These are phyloP conservation scores for Mallotus repandus DNA, from an alignment of 441 rosid genomes.

Conservation along the genomic window DNA sequence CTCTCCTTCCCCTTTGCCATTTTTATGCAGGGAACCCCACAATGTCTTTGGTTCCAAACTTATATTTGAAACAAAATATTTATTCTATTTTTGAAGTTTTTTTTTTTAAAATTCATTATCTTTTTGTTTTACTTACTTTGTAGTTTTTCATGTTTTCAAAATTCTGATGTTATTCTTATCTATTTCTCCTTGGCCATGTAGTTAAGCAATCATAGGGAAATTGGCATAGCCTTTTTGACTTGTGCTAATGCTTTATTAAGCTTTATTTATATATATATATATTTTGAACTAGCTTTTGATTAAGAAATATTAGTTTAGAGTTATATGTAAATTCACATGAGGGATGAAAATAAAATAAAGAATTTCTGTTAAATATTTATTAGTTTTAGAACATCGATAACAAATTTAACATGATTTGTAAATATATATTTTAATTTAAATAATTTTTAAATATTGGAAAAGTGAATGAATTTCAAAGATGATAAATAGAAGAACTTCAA, in stretches of 20 bases:
- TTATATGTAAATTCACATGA: too few relatives aligned
- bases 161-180: background rate
- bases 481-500: too few relatives aligned
- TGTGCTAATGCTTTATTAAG: background rate
- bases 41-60: background rate
- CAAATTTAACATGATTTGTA: too few relatives aligned
- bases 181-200: background rate
- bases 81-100: background rate
- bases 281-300: too few relatives aligned
- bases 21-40: slow-evolving; percentile 5
- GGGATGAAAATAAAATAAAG: too few relatives aligned
- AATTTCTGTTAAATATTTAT: too few relatives aligned
- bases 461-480: too few relatives aligned
- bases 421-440: too few relatives aligned
- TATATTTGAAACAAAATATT: background rate
- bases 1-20: slow-evolving; percentile 25
- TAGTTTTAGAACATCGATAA: too few relatives aligned
- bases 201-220: slow-evolving; percentile 5
- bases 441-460: too few relatives aligned
- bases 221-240: slow-evolving; percentile 16
- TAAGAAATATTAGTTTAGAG: too few relatives aligned
- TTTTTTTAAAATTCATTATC: background rate
- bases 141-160: background rate
- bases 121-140: background rate
- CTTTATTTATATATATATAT: too few relatives aligned